Percentiles rank a stretch among this genome's conserved stretches.
phyloP scores from a whole-genome alignment of 768 basidiomycete species.

The Hemileccinum impolitum region DNA sequence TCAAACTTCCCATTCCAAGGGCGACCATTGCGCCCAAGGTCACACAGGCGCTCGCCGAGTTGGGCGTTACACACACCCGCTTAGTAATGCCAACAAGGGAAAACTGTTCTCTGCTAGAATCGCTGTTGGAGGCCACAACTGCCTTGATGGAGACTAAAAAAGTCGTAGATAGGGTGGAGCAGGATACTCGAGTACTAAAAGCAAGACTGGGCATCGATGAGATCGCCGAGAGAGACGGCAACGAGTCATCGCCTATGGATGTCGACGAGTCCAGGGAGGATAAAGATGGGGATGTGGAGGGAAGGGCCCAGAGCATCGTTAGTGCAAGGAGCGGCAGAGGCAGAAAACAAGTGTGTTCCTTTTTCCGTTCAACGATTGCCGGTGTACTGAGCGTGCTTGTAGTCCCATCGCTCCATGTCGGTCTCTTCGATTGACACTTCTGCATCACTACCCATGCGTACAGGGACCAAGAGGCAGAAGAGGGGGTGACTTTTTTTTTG shows the following conservation, averaged over 20 bases:
- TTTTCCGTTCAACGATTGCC: not conserved
- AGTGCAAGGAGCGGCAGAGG: slow-evolving; percentile 54
- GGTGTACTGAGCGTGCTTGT: slow-evolving; percentile 3
- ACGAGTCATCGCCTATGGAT: slow-evolving; percentile 46
- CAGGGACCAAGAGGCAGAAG: slow-evolving; percentile 57
- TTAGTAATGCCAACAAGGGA: slow-evolving; percentile 94
- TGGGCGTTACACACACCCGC: slow-evolving; percentile 66
- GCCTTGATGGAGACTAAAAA: slow-evolving; percentile 88
- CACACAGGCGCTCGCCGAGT: slow-evolving; percentile 69
- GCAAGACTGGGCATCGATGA: slow-evolving; percentile 54
- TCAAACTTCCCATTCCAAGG: slow-evolving; percentile 81
- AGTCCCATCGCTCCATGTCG: slow-evolving; percentile 66
- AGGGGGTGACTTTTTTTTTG: slow-evolving; percentile 34
- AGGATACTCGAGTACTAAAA: slow-evolving; percentile 74
- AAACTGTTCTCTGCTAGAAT: slow-evolving; percentile 72
- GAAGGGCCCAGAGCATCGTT: slow-evolving; percentile 62
- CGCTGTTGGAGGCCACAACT: slow-evolving; percentile 66
- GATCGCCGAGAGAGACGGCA: slow-evolving; percentile 36
- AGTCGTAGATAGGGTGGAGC: slow-evolving; percentile 78
- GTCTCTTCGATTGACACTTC: slow-evolving; percentile 74
- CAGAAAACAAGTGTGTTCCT: slow-evolving; percentile 50
- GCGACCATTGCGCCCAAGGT: slow-evolving; percentile 72
- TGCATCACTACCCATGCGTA: slow-evolving; percentile 46
- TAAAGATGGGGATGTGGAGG: slow-evolving; percentile 39
- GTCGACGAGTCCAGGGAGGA: slow-evolving; percentile 42